Percentiles rank a stretch among this genome's conserved stretches.
phyloP scores from a whole-genome alignment of 768 basidiomycete genomes.

The Strobilomyces echinocephalus region DNA sequence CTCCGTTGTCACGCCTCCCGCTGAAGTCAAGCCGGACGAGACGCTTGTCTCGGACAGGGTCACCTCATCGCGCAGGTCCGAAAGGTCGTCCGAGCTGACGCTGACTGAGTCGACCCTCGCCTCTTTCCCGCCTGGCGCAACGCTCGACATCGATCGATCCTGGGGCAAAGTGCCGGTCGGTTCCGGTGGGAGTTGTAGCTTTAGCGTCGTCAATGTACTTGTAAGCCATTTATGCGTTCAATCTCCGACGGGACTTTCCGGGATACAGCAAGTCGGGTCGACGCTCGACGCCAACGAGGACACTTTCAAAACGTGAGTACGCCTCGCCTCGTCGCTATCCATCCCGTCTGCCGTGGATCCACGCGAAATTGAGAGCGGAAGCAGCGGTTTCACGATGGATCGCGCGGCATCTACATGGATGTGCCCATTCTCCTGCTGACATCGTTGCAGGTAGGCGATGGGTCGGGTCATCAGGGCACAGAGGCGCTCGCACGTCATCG shows the following conservation, averaged over 20 bases:
- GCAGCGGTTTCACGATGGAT: slow-evolving; percentile 12
- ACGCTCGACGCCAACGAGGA: slow-evolving; percentile 21
- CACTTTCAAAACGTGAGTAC: slow-evolving; percentile 21
- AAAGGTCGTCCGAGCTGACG: slow-evolving; percentile 14
- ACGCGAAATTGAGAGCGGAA: not conserved
- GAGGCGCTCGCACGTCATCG: slow-evolving; percentile 88
- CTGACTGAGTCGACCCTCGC: slow-evolving; percentile 26
- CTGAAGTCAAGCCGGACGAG: slow-evolving; percentile 15
- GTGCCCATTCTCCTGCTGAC: slow-evolving; percentile 8
- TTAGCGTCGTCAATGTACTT: too few relatives aligned
- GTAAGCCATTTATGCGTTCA: slow-evolving; percentile 36
- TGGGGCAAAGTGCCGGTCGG: slow-evolving; percentile 79
- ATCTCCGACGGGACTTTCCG: too few relatives aligned
- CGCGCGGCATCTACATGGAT: slow-evolving; percentile 7
- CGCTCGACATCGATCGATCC: slow-evolving; percentile 82
- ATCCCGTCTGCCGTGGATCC: not conserved
- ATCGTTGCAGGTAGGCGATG: slow-evolving; percentile 57
- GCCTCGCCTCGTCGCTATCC: not conserved
- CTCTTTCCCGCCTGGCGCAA: slow-evolving; percentile 46
- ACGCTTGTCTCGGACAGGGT: slow-evolving; percentile 27
- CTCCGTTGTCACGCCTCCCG: slow-evolving; percentile 4
- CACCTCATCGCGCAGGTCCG: slow-evolving; percentile 19
- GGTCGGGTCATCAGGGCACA: slow-evolving; percentile 89
- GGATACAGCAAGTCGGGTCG: not conserved
- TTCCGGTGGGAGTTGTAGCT: too few relatives aligned